A percentile compares a stretch with the other conserved stretches of the same genome.
phyloP scores from a whole-genome alignment of 176 grass and related monocot species.

The Oropetium thomaeum region DNA sequence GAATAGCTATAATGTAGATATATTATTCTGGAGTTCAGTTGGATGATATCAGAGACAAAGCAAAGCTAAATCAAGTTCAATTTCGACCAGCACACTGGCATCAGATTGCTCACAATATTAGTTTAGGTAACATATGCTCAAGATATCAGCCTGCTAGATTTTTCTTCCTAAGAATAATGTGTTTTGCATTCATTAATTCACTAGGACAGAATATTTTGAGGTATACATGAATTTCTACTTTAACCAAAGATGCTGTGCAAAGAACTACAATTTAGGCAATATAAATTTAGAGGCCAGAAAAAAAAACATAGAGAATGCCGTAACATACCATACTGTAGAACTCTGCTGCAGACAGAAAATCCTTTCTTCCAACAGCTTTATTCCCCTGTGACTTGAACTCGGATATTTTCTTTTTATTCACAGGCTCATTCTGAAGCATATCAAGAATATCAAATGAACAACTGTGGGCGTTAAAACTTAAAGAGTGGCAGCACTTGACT shows the following conservation, averaged over 20 bases:
- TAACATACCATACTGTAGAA: constrained; percentile 30
- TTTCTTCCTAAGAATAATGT: too few relatives aligned
- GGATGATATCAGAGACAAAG: too few relatives aligned
- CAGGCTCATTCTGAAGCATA: constrained; percentile 16
- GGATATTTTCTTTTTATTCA: constrained; percentile 21
- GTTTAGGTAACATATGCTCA: too few relatives aligned
- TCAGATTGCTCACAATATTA: neutral
- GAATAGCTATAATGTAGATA: too few relatives aligned
- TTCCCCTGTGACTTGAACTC: constrained; percentile 30
- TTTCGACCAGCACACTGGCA: neutral
- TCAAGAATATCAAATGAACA: constrained; percentile 14
- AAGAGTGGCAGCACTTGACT: too few relatives aligned
- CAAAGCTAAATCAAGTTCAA: neutral
- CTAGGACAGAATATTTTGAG: neutral
- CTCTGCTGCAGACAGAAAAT: constrained; percentile 37
- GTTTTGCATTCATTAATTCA: neutral
- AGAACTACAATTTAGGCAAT: neutral
- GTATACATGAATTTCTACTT: neutral
- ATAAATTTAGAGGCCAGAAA: neutral
- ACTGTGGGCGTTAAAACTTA: too few relatives aligned
- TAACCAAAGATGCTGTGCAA: neutral
- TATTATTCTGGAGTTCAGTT: too few relatives aligned
- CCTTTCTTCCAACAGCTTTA: constrained; percentile 22
- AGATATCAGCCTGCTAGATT: too few relatives aligned
- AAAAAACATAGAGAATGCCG: neutral